A percentile compares a stretch with the other conserved stretches of the same genome.
phyloP scores from a whole-genome alignment of 2,329 filamentous ascomycete species.

The Talaromyces sp. region DNA sequence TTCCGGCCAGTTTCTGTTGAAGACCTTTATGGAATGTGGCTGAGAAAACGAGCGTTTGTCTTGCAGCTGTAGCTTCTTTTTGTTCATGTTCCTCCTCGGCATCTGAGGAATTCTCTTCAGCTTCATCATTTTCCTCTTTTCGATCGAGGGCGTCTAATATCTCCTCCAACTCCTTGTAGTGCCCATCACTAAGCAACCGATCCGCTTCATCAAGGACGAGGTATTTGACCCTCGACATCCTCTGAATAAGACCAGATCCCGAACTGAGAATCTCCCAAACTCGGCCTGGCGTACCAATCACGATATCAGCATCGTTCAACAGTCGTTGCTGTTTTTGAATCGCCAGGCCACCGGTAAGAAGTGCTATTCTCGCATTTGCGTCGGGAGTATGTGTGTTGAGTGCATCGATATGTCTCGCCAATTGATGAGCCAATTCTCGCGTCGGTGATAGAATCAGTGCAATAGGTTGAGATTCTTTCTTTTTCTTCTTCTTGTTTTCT shows the following conservation, averaged over 20 bases:
- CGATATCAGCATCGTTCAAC: constrained; percentile 78
- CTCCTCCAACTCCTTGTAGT: constrained; percentile 91
- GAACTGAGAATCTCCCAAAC: constrained; percentile 90
- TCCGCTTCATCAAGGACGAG: constrained; percentile 94
- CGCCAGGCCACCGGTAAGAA: constrained; percentile 87
- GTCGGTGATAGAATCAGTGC: constrained; percentile 88
- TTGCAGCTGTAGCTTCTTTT: constrained; percentile 31
- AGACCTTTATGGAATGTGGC: constrained; percentile 91
- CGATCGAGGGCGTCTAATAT: constrained; percentile 80
- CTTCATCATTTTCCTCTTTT: constrained; percentile 45
- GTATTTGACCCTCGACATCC: constrained; percentile 73
- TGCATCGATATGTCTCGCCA: constrained; percentile 75
- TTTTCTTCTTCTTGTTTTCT: constrained; percentile 41
- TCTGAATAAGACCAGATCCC: constrained; percentile 65
- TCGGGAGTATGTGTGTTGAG: constrained; percentile 68
- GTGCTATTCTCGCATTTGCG: constrained; percentile 64
- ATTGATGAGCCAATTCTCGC: constrained; percentile 87
- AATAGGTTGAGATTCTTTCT: constrained; percentile 54
- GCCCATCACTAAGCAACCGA: constrained; percentile 82
- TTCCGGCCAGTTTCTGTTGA: constrained; percentile 85
- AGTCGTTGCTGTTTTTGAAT: constrained; percentile 93
- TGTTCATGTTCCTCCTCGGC: constrained; percentile 49
- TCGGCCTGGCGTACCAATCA: constrained; percentile 89
- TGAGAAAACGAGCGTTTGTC: constrained; percentile 94
- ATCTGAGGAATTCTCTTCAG: constrained; percentile 26